Base-by-base conservation (phyloP, 1,284 basidiomycete genomes). In the Cronartium ribicola region DNA sequence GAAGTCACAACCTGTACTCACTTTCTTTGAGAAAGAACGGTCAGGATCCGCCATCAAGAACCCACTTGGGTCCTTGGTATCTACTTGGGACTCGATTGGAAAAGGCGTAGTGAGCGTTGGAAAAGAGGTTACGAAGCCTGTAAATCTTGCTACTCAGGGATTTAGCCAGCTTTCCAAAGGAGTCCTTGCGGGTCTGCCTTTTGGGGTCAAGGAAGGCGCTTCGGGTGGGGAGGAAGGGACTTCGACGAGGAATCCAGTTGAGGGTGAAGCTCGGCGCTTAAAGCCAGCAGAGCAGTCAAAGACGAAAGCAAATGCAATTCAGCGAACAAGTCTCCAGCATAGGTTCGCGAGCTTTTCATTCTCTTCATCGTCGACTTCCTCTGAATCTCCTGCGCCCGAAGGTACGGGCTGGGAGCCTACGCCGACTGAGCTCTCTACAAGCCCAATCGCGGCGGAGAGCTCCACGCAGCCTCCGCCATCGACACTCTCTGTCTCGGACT, bases 21-120 rank as follows among this genome's bases (percentile, higher is more conserved):
- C 55, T 14, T 72, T 72, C 39, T 72, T 72, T 48, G 48, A 46
- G 14, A 72, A 72, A 66, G 70, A 72, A 66, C 41, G 70, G 46
- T 65, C 70, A 57, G 63, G 63, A 20, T 64, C 63, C 46, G 66
- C 39, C 17, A 46, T 39, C 17, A 41, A 62, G 8, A 61, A 61
- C 29, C 59, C 20, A 29, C 22, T 51, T 17, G 61, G 68, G 17
- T 13, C 62, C 17, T 59, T 62, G 41, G 59, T 51, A 14, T 66
- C 62, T 40, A 65, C 62, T 22, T 64, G 62, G 41, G 70, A 66
- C 36, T 57, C 63, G 22, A 66, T 72, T 51, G 70, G 70, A 6
- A 72, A 72, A 44, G 70, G 70, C 5, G 70, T 72, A 5, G 63
- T 51, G 5, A 72, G 63, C 44, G 70, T 72, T 41, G 68, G 68